Percentiles rank a stretch among this genome's conserved stretches.
These are phyloP conservation scores for Ciborinia camelliae DNA, from an alignment of 2,329 filamentous ascomycete species.

Conservation along the genomic window DNA sequence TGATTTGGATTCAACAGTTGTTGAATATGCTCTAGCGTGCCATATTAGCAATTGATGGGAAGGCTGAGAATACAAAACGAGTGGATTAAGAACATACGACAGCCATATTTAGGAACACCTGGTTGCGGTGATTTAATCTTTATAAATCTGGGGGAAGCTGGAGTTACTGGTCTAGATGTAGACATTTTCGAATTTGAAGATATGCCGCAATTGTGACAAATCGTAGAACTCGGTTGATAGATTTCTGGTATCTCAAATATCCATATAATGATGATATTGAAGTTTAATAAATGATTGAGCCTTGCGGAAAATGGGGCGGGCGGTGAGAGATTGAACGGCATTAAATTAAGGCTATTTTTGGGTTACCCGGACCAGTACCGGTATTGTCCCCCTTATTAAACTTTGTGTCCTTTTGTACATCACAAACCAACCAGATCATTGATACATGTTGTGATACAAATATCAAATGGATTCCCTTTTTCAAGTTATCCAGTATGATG, in stretches of 20 bases:
- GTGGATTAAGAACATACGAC: constrained; percentile 47
- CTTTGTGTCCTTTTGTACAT: not conserved
- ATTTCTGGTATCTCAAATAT: not conserved
- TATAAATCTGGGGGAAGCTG: constrained; percentile 32
- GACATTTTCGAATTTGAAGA: constrained; percentile 28
- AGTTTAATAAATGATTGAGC: constrained; percentile 15
- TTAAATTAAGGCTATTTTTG: constrained; percentile 13
- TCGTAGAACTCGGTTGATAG: constrained; percentile 9
- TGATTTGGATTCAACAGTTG: constrained; percentile 57
- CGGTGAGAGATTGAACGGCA: constrained; percentile 11
- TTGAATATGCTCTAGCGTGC: constrained; percentile 64
- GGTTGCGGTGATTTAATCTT: constrained; percentile 58
- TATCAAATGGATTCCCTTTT: not conserved
- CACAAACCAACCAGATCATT: no score
- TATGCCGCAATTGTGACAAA: constrained; percentile 8
- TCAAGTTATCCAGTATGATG: not conserved
- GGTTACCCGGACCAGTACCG: no score
- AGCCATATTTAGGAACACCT: constrained; percentile 60
- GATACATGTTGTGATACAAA: not conserved
- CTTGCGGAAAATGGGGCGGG: constrained; percentile 17
- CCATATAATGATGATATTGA: constrained; percentile 5
- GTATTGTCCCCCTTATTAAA: constrained; percentile 5
- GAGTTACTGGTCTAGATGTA: constrained; percentile 34
- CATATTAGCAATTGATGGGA: constrained; percentile 29
- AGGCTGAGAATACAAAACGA: constrained; percentile 21